These are phyloP conservation scores for Puccinia novopanici DNA, from an alignment of 1,284 basidiomycete genomes.

Conservation along the genomic window DNA sequence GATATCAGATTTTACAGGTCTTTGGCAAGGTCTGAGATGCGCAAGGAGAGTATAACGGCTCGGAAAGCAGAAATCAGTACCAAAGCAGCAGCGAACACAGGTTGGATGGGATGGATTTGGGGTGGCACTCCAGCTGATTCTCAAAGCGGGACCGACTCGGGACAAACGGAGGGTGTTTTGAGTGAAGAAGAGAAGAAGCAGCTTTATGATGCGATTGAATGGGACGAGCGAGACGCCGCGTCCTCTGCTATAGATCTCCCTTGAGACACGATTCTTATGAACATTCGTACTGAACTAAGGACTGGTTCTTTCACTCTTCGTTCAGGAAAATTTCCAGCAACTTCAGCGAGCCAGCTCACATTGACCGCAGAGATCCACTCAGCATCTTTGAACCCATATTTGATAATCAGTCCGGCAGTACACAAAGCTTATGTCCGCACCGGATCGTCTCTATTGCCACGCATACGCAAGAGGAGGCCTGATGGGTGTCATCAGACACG, in stretches of 20 bases:
- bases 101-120: conserved; percentile 86
- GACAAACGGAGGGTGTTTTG: conserved; percentile 68
- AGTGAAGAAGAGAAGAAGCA: conserved; percentile 90
- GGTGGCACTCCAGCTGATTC: conserved; percentile 61
- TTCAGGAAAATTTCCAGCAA: conserved; percentile 60
- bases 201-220: conserved; percentile 93
- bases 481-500: too few species aligned
- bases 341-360: too few species aligned
- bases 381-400: too few species aligned
- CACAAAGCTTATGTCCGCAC: too few species aligned
- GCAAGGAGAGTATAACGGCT: conserved; percentile 73
- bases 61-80: conserved; percentile 61
- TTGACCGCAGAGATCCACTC: too few species aligned
- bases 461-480: too few species aligned
- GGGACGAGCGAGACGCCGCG: conserved; percentile 73
- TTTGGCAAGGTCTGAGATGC: conserved; percentile 83
- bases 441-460: too few species aligned
- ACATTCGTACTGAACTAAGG: conserved; percentile 75
- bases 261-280: conserved; percentile 77
- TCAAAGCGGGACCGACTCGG: conserved; percentile 57
- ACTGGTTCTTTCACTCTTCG: conserved; percentile 83
- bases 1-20: conserved; percentile 98
- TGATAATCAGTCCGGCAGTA: too few species aligned
- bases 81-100: conserved; percentile 63
- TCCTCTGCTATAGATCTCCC: conserved; percentile 69